Percentiles rank a stretch among this genome's conserved stretches.
Conservation (phyloP, 1,284 basidiomycete genomes). For the Vanrija pseudolonga region DNA sequence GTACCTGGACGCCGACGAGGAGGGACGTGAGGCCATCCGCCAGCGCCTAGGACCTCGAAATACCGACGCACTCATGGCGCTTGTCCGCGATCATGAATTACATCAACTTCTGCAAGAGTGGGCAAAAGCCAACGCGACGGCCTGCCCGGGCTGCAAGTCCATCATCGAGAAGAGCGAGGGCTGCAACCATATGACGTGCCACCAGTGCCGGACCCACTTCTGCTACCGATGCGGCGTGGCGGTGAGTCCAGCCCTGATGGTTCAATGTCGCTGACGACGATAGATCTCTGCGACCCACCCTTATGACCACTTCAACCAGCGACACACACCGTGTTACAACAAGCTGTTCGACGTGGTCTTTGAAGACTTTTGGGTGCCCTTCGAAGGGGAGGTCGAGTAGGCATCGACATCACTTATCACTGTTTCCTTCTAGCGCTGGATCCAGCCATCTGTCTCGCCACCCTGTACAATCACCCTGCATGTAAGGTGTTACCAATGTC, state of each 20-base stretch:
- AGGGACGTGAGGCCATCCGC: conserved; percentile 6
- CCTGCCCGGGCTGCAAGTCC: conserved; percentile 44
- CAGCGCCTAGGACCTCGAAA: conserved; percentile 1
- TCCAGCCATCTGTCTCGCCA: too few relatives aligned
- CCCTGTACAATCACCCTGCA: too few relatives aligned
- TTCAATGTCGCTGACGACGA: not conserved
- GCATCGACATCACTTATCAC: too few relatives aligned
- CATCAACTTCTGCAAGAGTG: conserved; percentile 22
- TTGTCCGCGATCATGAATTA: conserved; percentile 6
- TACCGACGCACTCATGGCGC: conserved; percentile 3
- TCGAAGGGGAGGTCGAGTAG: too few relatives aligned
- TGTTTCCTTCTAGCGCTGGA: too few relatives aligned
- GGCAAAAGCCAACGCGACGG: conserved; percentile 37
- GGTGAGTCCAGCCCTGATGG: conserved; percentile 17
- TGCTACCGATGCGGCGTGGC: conserved; percentile 43
- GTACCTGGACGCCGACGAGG: conserved; percentile 38
- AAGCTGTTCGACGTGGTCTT: conserved; percentile 36
- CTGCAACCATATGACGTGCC: conserved; percentile 50
- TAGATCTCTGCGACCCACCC: conserved; percentile 37
- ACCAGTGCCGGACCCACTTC: conserved; percentile 41
- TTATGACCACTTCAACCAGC: conserved; percentile 41
- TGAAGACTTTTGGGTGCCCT: too few relatives aligned
- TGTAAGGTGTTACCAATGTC: too few relatives aligned
- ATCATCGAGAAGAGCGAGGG: conserved; percentile 46
- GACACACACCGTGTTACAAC: conserved; percentile 35